Evolutionary conservation across 129 eudicot genomes (phyloP), one percentile per base, ranked within the genome.

Genomic region (Erigeron canadensis): DNA sequence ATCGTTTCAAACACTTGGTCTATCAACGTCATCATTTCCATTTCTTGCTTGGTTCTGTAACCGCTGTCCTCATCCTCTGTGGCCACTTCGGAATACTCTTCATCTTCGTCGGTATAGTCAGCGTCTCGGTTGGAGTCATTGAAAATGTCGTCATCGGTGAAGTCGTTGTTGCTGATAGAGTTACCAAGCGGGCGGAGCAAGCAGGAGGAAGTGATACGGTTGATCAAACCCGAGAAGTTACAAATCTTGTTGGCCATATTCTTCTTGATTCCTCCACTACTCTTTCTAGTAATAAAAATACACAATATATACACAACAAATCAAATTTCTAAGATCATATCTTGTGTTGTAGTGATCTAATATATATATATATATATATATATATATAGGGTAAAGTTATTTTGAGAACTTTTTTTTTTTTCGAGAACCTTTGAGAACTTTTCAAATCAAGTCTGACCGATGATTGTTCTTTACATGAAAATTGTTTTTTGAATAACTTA

Each of bases 191-290:
- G 94, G 55, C 86, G 84, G 76, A 84, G 90, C 71, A 89, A 80
- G 85, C 96, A 92, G 23, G 88, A 81, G 61, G 96, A 80, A 58
- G 95, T 89, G 85, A 87, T 90, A 7, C 98, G 89, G 70, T 92
- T 91, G 84, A 92, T 85, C 73, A 92, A 81, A 85, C 85, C 91
- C 80, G 98, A 87, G 77, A 92, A 89, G 34, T 81, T 88, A 37
- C 92, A 75, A 63, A 79, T 88, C 70, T 84, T 92, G 85, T 47
- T 83, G 3, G 95, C 80, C 96, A 92, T 3, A 45, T 45, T 87
- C 80, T 61, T 89, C 79, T 55, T 82, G 73, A 74, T 40, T 16
- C 42, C 79, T 23, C 59, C 78, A 57, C 10, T 43, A 57, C 10
- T 43, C 71, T 71, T 81, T 75, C 84, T 81, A 77, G 44, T 9